Evolutionary conservation across 208 protist species (phyloP).

Genomic region (Leptomonas seymouri): DNA sequence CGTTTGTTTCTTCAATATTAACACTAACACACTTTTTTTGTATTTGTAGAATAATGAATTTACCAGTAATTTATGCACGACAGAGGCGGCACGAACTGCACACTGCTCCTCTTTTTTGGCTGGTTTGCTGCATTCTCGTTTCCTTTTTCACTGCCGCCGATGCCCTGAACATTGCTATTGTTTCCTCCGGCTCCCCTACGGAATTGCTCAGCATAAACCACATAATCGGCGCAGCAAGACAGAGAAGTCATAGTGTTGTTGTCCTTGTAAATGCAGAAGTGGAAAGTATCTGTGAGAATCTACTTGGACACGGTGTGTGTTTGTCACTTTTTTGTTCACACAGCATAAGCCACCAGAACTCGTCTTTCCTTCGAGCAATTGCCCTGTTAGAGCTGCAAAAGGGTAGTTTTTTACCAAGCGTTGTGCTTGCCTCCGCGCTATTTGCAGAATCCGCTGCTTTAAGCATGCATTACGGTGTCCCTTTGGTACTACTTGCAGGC

Average conservation of each 20-base stretch:
- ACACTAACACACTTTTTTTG: neutral
- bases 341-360: neutral
- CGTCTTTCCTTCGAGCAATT: neutral
- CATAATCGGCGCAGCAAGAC: neutral
- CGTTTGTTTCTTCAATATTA: neutral
- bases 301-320: neutral
- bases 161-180: slow-evolving; percentile 8
- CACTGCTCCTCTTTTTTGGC: neutral
- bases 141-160: neutral
- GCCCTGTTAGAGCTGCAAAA: neutral
- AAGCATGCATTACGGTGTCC: neutral
- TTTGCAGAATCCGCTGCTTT: neutral
- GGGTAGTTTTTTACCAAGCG: neutral
- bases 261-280: neutral
- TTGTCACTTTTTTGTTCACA: neutral
- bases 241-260: slow-evolving; percentile 11
- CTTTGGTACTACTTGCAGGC: slow-evolving; percentile 11
- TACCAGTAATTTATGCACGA: too few species aligned
- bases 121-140: neutral
- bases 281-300: neutral
- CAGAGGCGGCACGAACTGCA: neutral
- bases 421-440: slow-evolving; percentile 11
- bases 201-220: neutral
- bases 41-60: too few species aligned
- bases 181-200: slow-evolving; percentile 6